Evolutionary conservation across 116 monocot genomes (phyloP).

Genomic region (Cymodocea nodosa): DNA sequence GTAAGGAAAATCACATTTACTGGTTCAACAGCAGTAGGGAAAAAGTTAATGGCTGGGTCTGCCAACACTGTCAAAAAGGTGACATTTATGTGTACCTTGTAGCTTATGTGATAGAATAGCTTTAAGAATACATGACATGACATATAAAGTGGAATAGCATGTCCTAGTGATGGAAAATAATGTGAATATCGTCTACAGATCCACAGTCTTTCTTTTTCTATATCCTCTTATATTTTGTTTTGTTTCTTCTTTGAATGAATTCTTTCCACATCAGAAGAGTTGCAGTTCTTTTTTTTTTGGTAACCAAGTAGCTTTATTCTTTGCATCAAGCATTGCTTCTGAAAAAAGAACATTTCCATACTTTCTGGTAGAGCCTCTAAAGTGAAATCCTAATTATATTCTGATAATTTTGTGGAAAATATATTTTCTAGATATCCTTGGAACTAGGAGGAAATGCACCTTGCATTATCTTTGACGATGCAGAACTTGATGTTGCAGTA

Average conservation of each 20-base stretch:
- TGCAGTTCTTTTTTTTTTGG: too few species aligned
- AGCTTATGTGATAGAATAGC: background rate
- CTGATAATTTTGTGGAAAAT: background rate
- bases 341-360: background rate
- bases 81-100: background rate
- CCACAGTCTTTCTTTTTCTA: too few species aligned
- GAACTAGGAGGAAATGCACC: slow-evolving; percentile 99
- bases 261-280: too few species aligned
- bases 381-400: background rate
- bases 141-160: background rate
- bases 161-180: background rate
- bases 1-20: slow-evolving; percentile 92
- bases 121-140: background rate
- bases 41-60: slow-evolving; percentile 87
- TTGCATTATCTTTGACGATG: slow-evolving; percentile 94
- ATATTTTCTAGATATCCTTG: slow-evolving; percentile 56
- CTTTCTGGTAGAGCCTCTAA: too few species aligned
- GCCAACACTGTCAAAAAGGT: slow-evolving; percentile 94
- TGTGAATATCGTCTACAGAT: too few species aligned
- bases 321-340: too few species aligned
- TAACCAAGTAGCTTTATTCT: too few species aligned
- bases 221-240: too few species aligned
- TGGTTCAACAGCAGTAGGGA: slow-evolving; percentile 94
- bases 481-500: slow-evolving; percentile 81
- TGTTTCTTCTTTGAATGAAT: too few species aligned